phyloP scores from a whole-genome alignment of 2,329 filamentous ascomycete species.

The Calonectria crousiana region DNA sequence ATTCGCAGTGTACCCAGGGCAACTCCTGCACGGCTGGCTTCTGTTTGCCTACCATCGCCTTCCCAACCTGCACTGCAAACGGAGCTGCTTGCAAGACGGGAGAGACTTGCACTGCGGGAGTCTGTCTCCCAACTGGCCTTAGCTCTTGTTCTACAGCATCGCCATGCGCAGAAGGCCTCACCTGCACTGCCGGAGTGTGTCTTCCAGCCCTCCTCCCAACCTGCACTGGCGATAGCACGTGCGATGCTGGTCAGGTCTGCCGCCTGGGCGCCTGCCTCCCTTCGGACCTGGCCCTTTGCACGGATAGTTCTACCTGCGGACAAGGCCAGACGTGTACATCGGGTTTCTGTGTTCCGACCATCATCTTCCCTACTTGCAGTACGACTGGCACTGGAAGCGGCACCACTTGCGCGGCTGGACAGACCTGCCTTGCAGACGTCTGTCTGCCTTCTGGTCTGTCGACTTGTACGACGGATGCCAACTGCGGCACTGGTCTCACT shows the following conservation, averaged over 20 bases:
- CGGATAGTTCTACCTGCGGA: neutral
- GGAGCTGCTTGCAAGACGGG: neutral
- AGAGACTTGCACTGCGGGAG: neutral
- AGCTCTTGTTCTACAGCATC: neutral
- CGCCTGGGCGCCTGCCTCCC: constrained; percentile 5
- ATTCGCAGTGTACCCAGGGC: neutral
- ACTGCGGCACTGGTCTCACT: neutral
- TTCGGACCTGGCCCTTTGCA: neutral
- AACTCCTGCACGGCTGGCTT: constrained; percentile 6
- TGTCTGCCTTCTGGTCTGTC: neutral
- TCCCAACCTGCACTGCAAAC: neutral
- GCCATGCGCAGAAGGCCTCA: neutral
- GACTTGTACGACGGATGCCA: neutral
- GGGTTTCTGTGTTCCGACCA: neutral
- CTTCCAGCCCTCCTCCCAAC: neutral
- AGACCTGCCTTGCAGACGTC: neutral
- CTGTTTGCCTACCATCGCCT: neutral
- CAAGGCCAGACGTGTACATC: neutral
- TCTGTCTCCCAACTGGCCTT: constrained; percentile 8
- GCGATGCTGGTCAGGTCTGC: neutral
- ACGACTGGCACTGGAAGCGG: neutral
- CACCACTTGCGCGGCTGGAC: neutral
- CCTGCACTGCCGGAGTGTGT: constrained; percentile 1
- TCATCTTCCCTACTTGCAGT: neutral
- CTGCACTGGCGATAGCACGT: neutral